phyloP scores from a whole-genome alignment of 108 stramenopile genomes.

The Cyclotella cryptica region DNA sequence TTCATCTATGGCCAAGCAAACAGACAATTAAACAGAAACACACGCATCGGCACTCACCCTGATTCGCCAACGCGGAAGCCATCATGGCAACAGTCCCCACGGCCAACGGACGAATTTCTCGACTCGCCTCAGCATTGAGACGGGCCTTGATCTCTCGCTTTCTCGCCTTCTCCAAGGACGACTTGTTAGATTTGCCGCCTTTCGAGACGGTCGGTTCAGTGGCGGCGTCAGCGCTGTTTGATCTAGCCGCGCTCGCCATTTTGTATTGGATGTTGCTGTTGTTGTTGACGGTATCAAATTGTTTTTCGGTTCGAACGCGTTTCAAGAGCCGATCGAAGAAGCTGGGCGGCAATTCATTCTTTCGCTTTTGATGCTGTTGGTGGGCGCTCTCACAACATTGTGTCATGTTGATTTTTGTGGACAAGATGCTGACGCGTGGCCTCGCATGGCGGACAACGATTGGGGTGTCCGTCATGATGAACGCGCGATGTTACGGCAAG shows the following conservation, averaged over 20 bases:
- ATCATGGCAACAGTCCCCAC: constrained; percentile 81
- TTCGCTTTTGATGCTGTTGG: neutral
- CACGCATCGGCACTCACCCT: constrained; percentile 47
- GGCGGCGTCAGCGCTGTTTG: neutral
- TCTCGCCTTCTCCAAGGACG: constrained; percentile 44
- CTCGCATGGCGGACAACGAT: neutral
- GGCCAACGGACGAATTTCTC: constrained; percentile 62
- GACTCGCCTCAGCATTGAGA: constrained; percentile 52
- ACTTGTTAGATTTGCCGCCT: constrained; percentile 20
- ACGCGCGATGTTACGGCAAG: too few relatives aligned
- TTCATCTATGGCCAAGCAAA: neutral
- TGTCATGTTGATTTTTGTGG: neutral
- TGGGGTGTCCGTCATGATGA: neutral
- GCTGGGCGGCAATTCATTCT: neutral
- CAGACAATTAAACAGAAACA: neutral
- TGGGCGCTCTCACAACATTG: neutral
- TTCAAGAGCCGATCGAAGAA: constrained; percentile 7
- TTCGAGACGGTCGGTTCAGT: neutral
- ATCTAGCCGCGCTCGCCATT: neutral
- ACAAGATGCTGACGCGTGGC: neutral
- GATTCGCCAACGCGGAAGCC: constrained; percentile 74
- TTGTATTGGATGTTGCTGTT: neutral
- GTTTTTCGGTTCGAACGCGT: neutral
- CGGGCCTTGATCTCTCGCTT: constrained; percentile 50
- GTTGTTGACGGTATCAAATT: neutral